Percentiles rank a stretch among this genome's conserved stretches.
Evolutionary conservation across 257 asterid genomes (phyloP).

Genomic region (Nicotiana knightiana): DNA sequence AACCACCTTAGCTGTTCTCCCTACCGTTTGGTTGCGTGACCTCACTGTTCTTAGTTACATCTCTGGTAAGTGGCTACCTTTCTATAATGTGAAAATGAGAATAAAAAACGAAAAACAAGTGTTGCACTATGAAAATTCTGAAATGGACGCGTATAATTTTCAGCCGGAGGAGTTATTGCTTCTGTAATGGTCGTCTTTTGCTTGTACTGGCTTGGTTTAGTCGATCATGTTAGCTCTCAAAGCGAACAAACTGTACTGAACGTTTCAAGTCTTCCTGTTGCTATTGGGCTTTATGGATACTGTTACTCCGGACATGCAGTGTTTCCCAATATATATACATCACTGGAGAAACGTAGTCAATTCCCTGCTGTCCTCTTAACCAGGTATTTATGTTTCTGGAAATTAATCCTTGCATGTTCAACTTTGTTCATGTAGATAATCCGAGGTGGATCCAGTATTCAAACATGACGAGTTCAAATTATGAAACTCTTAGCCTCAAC

Average conservation of each 20-base stretch:
- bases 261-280: constrained; percentile 86
- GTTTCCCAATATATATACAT: constrained; percentile 84
- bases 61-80: constrained; percentile 53
- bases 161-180: constrained; percentile 99
- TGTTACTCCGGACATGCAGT: constrained; percentile 98
- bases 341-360: constrained; percentile 76
- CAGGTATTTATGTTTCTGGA: constrained; percentile 32
- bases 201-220: constrained; percentile 86
- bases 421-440: no score
- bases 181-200: constrained; percentile 70
- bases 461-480: no score
- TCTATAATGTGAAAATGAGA: not conserved
- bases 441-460: no score
- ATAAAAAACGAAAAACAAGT: no score
- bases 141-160: not conserved
- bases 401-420: not conserved
- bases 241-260: constrained; percentile 45
- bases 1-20: constrained; percentile 75
- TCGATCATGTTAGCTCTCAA: constrained; percentile 58
- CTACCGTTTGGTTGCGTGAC: constrained; percentile 79
- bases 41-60: constrained; percentile 82
- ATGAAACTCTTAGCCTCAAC: no score
- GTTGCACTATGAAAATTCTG: not conserved
- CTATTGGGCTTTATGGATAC: constrained; percentile 87
- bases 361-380: constrained; percentile 68